Evolutionary conservation across 495 filamentous ascomycete species (phyloP), one percentile per base, ranked within the genome.

Genomic region (Penicillium waksmanii): DNA sequence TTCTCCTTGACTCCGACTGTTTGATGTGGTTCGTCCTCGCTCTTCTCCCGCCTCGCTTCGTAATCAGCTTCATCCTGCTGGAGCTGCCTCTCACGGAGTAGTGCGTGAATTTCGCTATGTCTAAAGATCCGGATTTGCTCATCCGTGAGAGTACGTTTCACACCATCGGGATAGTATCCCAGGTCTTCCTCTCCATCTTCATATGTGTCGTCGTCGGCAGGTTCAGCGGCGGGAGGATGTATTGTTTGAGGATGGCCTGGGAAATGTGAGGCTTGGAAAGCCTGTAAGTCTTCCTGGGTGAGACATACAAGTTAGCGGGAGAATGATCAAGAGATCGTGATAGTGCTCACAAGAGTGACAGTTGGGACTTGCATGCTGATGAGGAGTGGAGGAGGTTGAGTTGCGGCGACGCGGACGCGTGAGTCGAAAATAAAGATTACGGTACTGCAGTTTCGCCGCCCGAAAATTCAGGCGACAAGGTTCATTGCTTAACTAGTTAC

Each of bases 41-140:
- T 51, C 12, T 56, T 48, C 43, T 31, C 53, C 60, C 52, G 64
- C 31, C 61, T 62, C 23, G 55, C 59, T 38, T 67, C 58, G 34
- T 69, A 69, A 47, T 69, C 63, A 5, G 54, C 60, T 13, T 73
- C 67, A 36, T 82, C 82, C 48, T 62, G 61, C 40, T 51, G 61
- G 12, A 74, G 66, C 65, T 79, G 70, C 63, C 73, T 73, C 57
- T 79, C 79, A 10, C 88, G 83, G 3, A 91, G 73, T 17, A 97
- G 74, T 8, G 80, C 66, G 66, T 96, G 86, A 44, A 98, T 83
- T 74, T 98, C 95, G 13, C 88, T 95, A 69, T 95, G 89, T 57
- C 95, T 80, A 68, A 98, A 97, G 40, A 96, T 95, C 17, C 81
- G 85, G 46, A 97, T 91, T 74, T 98, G 89, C 56, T 91, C 90